Conservation (phyloP, 345 rosid genomes). For the Anastatica hierochuntica region DNA sequence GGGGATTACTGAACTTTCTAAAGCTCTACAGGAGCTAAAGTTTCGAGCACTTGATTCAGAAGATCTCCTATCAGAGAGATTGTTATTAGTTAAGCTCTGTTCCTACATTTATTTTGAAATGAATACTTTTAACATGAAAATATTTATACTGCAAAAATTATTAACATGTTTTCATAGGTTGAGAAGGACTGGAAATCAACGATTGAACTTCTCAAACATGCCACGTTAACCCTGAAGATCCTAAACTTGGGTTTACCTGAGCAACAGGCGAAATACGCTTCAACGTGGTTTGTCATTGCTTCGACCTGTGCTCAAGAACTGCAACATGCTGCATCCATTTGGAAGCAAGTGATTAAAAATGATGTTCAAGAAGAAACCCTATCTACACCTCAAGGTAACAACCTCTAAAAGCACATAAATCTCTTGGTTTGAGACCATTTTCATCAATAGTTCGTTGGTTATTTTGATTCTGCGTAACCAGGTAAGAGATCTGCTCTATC, state of each 20-base stretch:
- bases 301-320: constrained; percentile 62
- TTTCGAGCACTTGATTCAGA: constrained; percentile 54
- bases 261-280: constrained; percentile 45
- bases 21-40: constrained; percentile 43
- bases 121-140: not conserved
- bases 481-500: constrained; percentile 55
- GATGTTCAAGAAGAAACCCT: constrained; percentile 38
- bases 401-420: not conserved
- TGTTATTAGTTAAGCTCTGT: constrained; percentile 39
- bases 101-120: too few species aligned
- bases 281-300: constrained; percentile 54
- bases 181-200: constrained; percentile 44
- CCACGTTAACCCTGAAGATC: constrained; percentile 39
- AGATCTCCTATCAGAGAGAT: constrained; percentile 44
- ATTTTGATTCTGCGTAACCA: constrained; percentile 19
- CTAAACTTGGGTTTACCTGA: constrained; percentile 43
- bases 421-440: not conserved
- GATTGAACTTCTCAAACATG: constrained; percentile 52
- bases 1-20: constrained; percentile 29
- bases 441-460: too few species aligned
- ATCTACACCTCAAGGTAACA: constrained; percentile 50
- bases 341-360: constrained; percentile 51
- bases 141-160: not conserved
- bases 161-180: constrained; percentile 38
- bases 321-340: constrained; percentile 61